A percentile compares a stretch with the other conserved stretches of the same genome.
phyloP scores from a whole-genome alignment of 2,329 filamentous ascomycete species.

The Huntiella savannae region DNA sequence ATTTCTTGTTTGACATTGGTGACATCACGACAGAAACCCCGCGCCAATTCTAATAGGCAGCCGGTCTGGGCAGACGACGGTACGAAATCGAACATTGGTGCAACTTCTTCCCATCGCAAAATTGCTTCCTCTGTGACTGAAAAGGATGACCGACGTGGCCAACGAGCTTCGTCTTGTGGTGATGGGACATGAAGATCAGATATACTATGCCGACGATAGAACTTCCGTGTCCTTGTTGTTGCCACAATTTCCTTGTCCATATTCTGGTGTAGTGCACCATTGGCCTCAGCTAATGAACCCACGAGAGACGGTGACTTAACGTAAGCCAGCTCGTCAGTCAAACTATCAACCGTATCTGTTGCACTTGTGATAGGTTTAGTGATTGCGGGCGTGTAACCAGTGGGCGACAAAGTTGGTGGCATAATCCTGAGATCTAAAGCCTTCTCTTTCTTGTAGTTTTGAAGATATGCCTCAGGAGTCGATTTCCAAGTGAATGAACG shows the following conservation, averaged over 20 bases:
- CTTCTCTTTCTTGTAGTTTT: conserved; percentile 4
- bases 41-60: conserved; percentile 26
- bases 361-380: not conserved
- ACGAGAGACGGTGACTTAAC: not conserved
- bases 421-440: not conserved
- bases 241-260: conserved; percentile 2
- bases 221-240: conserved; percentile 4
- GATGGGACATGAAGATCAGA: conserved; percentile 17
- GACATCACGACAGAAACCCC: conserved; percentile 33
- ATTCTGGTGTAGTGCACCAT: conserved; percentile 1
- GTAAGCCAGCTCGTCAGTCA: conserved; percentile 2
- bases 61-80: conserved; percentile 4
- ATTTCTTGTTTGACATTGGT: conserved; percentile 31
- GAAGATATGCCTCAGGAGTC: conserved; percentile 40
- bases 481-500: conserved; percentile 45
- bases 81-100: conserved; percentile 21
- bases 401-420: no score
- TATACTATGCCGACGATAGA: conserved; percentile 45
- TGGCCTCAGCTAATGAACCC: not conserved
- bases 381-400: not conserved
- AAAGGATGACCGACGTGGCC: conserved; percentile 57
- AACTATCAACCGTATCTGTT: conserved; percentile 1
- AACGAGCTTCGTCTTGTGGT: conserved; percentile 36
- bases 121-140: conserved; percentile 58
- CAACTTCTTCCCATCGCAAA: conserved; percentile 42